Evolutionary conservation across 116 monocot species (phyloP), one percentile per base, ranked within the genome.

Genomic region (Phalaenopsis hybrid): DNA sequence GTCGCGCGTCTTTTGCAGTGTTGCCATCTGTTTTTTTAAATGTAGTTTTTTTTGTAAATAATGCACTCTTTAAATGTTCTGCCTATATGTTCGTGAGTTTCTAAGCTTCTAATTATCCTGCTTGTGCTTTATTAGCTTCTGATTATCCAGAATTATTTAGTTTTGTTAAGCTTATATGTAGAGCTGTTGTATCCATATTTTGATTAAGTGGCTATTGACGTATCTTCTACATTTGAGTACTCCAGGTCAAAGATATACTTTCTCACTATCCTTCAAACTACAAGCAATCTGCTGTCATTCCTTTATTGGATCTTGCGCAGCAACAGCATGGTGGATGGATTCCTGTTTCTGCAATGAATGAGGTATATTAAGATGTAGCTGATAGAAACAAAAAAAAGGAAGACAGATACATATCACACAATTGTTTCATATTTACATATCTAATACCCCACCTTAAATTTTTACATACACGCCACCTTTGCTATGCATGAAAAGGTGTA

Each of bases 281-380:
- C 80, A 97, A 94, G 88, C 94, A 97, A 78, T 97, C 97, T 81
- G 97, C 89, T 80, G 90, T 94, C 79, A 97, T 97, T 83, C 94
- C 94, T 50, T 74, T 97, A 33, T 75, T 97, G 79, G 97, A 94
- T 88, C 91, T 97, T 79, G 97, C 97, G 44, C 97, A 97, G 76
- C 97, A 97, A 82, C 97, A 97, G 52, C 94, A 97, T 85, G 97
- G 97, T 69, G 97, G 97, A 75, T 97, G 97, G 94, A 76, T 97
- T 59, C 90, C 94, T 80, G 97, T 94, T 87, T 82, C 97, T 59
- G 94, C 97, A 72, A 97, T 97, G 97, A 90, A 97, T 86, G 92
- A 91, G 75, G 94, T 97, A 91, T 80, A 75, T 82, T 46, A 80
- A 44, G 21, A 67, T 43, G 57, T 79, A 59, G 31, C 18, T 72